Evolutionary conservation across 192 early-diverging fungal species (phyloP), one percentile per base, ranked within the genome.

Genomic region (Geranomyces variabilis): DNA sequence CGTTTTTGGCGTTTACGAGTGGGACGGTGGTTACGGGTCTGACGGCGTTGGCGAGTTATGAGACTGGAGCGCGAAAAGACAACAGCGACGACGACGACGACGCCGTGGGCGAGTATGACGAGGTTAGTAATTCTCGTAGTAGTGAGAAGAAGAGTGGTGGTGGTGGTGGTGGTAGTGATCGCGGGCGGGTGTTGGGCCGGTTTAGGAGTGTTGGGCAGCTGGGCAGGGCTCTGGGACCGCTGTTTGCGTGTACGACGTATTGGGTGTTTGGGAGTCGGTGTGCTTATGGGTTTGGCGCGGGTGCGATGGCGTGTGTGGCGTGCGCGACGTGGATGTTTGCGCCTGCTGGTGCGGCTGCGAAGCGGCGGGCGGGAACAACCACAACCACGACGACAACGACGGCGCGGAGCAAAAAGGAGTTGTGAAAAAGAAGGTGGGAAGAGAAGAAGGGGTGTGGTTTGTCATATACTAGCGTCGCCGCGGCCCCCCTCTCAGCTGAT

Each of bases 11-110:
- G 0, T 82, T 99, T 53, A 94, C 97, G 0, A 92, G 90, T 66
- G 97, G 94, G 13, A 99, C 97, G 0, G 97, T 99, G 0, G 95
- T 96, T 41, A 97, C 92, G 72, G 91, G 89, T 51, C 77, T 99
- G 44, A 99, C 93, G 1, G 85, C 86, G 44, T 51, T 95, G 67
- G 92, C 90, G 21, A 87, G 86, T 75, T 55, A 69, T 17, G 49
- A 69, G 36, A 48, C 61, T 24, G 72, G 66, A 53, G 67, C 46
- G 46, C 46, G 19, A 10, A 47, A 47, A 13, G 10, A 47, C 46
- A 47, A 47, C 46, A 47, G 46, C 46, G 19, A 47, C 46, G 19
- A 47, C 46, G 46, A 19, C 46, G 19, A n/a, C n/a, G n/a, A n/a
- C n/a, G n/a, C n/a, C n/a, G n/a, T n/a, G n/a, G n/a, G n/a, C n/a